Percentiles rank a stretch among this genome's conserved stretches.
These are phyloP conservation scores for Irpex lacteus DNA, from an alignment of 1,284 basidiomycete genomes.

Conservation along the genomic window DNA sequence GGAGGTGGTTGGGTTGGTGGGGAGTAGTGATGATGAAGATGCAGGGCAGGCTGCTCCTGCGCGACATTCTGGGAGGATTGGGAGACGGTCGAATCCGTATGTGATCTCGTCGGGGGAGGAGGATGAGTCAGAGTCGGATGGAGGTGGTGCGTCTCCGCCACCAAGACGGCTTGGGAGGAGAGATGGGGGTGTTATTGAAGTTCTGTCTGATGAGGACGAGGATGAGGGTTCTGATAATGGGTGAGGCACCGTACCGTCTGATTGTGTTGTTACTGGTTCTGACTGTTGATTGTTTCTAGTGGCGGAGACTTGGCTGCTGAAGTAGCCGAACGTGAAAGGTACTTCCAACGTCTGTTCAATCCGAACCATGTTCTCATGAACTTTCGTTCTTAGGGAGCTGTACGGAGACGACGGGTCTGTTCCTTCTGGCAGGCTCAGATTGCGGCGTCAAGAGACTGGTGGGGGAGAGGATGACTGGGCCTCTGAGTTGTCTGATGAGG, in stretches of 20 bases:
- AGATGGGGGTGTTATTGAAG: background rate
- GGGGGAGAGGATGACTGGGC: background rate
- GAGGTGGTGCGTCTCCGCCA: background rate
- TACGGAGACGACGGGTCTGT: slow-evolving; percentile 18
- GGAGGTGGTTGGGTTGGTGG: slow-evolving; percentile 1
- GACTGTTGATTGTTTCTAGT: background rate
- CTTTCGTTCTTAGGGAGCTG: slow-evolving; percentile 3
- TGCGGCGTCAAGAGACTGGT: background rate
- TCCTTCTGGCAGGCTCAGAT: slow-evolving; percentile 5
- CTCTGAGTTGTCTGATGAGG: background rate
- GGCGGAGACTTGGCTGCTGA: slow-evolving; percentile 8
- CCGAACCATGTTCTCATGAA: background rate
- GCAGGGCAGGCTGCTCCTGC: background rate
- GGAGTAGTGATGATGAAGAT: background rate
- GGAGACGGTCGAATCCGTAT: background rate
- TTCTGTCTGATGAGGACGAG: slow-evolving; percentile 1
- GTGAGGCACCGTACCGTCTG: slow-evolving; percentile 1
- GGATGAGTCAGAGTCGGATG: slow-evolving; percentile 5
- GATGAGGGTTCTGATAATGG: background rate
- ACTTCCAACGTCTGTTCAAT: background rate
- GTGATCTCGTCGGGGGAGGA: slow-evolving; percentile 26
- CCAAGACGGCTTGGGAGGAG: background rate
- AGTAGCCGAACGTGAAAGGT: slow-evolving; percentile 16
- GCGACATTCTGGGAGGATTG: background rate
- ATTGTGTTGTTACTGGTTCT: background rate